Evolutionary conservation across 164 flowering plant genomes (phyloP).

Genomic region (Stephania yunnanensis): DNA sequence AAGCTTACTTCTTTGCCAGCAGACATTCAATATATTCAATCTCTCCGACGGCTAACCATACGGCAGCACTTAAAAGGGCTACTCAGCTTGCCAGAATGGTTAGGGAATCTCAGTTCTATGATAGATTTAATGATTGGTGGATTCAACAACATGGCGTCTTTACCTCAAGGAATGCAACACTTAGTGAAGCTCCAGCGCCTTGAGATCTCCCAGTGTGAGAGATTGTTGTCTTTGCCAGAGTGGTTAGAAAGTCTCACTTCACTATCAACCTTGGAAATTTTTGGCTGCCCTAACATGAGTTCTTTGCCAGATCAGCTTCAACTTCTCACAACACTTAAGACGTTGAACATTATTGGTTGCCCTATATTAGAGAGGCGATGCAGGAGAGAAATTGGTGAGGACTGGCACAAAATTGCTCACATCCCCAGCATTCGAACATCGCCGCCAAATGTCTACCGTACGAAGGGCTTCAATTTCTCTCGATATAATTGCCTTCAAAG

Average conservation of each 20-base stretch:
- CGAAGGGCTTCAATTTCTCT: no score
- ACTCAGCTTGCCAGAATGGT: neutral
- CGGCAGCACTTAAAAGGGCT: neutral
- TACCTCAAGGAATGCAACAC: no score
- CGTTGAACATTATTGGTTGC: neutral
- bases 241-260: neutral
- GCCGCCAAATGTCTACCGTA: no score
- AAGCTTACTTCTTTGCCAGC: no score
- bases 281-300: neutral
- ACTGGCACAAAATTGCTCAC: slow-evolving; percentile 6
- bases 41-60: neutral
- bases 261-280: neutral
- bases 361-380: neutral
- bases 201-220: no score
- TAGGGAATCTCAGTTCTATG: neutral
- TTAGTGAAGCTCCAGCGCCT: no score
- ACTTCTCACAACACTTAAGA: neutral
- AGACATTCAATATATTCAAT: no score
- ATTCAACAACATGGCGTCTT: neutral
- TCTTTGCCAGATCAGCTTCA: neutral
- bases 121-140: neutral
- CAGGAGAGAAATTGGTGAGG: neutral
- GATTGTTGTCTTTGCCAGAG: no score
- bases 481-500: no score
- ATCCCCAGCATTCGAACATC: neutral